Evolutionary conservation across 805 yeast species (phyloP).

Genomic region (Cyberlindnera sargentensis): DNA sequence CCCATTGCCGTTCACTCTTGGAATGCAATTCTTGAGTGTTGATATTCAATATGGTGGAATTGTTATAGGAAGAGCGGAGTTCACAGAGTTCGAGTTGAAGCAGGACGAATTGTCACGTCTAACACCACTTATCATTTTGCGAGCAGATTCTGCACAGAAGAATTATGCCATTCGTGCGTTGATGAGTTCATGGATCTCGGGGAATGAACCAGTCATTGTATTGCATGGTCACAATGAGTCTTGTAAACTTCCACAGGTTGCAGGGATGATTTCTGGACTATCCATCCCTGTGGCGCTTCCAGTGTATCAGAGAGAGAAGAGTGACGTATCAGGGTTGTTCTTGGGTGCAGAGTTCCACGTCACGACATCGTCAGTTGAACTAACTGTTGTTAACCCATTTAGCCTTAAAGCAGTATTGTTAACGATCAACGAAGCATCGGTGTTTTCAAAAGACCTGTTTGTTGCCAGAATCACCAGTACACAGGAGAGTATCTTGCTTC

Average conservation of each 20-base stretch:
- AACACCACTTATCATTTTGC: constrained; percentile 12
- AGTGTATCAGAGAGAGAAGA: constrained; percentile 12
- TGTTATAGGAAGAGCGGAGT: constrained; percentile 26
- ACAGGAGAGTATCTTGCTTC: constrained; percentile 32
- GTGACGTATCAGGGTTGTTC: constrained; percentile 32
- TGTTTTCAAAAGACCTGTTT: constrained; percentile 37
- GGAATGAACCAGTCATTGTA: constrained; percentile 26
- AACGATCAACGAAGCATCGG: constrained; percentile 38
- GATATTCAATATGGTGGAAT: constrained; percentile 28
- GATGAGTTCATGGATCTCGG: constrained; percentile 34
- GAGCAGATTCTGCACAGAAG: constrained; percentile 11
- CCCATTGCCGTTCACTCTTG: constrained; percentile 26
- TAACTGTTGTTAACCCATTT: constrained; percentile 49
- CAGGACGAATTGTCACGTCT: constrained; percentile 14
- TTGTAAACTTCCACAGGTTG: constrained; percentile 19
- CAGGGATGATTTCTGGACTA: constrained; percentile 21
- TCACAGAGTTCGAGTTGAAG: constrained; percentile 21
- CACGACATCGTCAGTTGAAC: constrained; percentile 45
- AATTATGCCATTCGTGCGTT: constrained; percentile 26
- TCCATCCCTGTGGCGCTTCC: constrained; percentile 26
- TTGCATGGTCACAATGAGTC: constrained; percentile 24
- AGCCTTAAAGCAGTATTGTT: constrained; percentile 37
- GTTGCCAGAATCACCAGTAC: constrained; percentile 39
- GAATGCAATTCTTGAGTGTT: constrained; percentile 22
- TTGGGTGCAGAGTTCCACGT: constrained; percentile 46